Evolutionary conservation across 1,284 basidiomycete species (phyloP), one percentile per base, ranked within the genome.

Genomic region (Ustilago trichophora): DNA sequence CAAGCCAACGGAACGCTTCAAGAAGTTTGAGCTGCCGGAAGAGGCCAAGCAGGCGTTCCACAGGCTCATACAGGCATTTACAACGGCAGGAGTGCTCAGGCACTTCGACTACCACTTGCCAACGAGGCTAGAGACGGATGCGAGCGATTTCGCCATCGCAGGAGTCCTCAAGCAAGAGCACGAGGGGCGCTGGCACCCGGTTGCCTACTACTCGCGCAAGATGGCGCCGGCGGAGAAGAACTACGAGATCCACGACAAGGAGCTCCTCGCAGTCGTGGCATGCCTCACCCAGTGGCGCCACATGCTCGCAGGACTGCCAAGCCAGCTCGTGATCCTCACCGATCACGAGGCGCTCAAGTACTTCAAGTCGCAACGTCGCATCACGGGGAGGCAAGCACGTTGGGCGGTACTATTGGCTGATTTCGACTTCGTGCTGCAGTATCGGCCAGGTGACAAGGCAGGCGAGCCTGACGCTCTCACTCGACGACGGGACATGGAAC

Each of bases 141-240:
- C 49, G 19, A 44, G 48, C n/a, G 35, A 53, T 29, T 44, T 34
- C 26, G 50, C 44, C 21, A 43, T 60, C 27, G 38, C 43, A 10
- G 50, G 33, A 3, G 36, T 60, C 16, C 33, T 53, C 25, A 37
- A 47, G 18, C 49, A 60, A 12, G 21, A 42, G 32, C 24, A 50
- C 37, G 27, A 46, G 9, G 13, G 27, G n/a, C 32, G 32, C 11
- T 48, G 49, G 57, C 57, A 53, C 16, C 50, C 50, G 7, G 27
- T 60, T n/a, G 50, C 49, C 19, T 60, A 36, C 50, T 45, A 53
- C 16, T 53, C 57, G 3, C 3, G 46, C 4, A 48, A 81, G 80
- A 48, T 66, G 44, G 8, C 15, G 5, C 21, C 56, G 10, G 45
- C 37, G 4, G 63, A 56, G 32, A 35, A 16, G 16, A 64, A 64